Evolutionary conservation across 805 yeast species (phyloP), one percentile per base, ranked within the genome.

Genomic region (Candida stauntonica): DNA sequence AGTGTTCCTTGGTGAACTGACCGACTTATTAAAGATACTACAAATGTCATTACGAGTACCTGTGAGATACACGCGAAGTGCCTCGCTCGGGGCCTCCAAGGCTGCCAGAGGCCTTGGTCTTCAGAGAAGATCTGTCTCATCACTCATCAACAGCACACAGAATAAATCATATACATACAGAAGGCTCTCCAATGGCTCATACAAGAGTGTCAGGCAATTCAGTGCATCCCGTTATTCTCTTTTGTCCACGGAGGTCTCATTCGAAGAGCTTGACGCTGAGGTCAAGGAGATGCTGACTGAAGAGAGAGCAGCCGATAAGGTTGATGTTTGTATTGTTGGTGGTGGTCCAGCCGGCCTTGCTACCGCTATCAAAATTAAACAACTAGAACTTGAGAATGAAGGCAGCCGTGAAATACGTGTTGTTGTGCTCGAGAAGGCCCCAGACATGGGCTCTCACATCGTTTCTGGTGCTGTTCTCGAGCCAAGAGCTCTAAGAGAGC

Each of bases 331-430:
- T 54, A 87, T 93, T 36, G 95, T 93, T 2, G 99, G 99, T 30
- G 98, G 95, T 26, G 99, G 99, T 0, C 98, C 98, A 6, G 94
- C 98, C 2, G 99, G 99, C 3, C 67, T 93, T 35, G 89, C 96
- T 1, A 82, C 99, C 2, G 98, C 98, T 11, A 93, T 93, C 46
- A 73, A 75, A 49, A 67, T 87, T 44, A 93, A 93, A 60, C 96
- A 89, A 58, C 64, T 91, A 26, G 96, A 89, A 55, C 66, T 72
- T 38, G 81, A 75, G 46, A 63, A 70, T 20, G 44, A 41, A 11
- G 56, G 61, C 12, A 83, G 81, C 1, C 83, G 86, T 16, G 83
- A 79, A 35, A 63, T 87, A 35, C 70, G 99, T 44, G 95, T 93
- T 26, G 83, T 93, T 8, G 87, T 93, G 2, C 66, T 93, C 28